Conservation (phyloP, 805 yeast genomes). For the Komagataella ulmi region DNA sequence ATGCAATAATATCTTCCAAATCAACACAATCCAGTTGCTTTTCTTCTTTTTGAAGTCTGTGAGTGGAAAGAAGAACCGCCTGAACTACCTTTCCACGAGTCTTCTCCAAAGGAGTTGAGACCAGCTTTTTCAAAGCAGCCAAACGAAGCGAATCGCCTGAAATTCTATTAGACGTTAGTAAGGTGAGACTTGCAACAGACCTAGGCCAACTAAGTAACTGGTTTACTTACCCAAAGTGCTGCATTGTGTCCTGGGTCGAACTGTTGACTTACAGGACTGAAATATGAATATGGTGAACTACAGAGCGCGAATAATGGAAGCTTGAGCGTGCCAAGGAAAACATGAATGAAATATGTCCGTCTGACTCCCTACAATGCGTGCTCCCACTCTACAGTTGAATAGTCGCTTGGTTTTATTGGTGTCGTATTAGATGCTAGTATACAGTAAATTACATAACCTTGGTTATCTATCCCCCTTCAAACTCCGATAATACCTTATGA, state of each 20-base stretch:
- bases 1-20: background rate
- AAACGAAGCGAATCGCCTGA: background rate
- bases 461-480: conserved; percentile 1
- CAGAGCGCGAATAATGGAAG: background rate
- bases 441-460: conserved; percentile 2
- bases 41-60: background rate
- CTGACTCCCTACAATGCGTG: too few species aligned
- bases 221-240: background rate
- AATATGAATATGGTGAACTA: background rate
- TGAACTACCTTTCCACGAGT: background rate
- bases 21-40: background rate
- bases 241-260: background rate
- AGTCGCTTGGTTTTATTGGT: background rate
- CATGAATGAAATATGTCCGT: too few species aligned
- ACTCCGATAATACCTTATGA: conserved; percentile 27
- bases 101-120: background rate
- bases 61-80: background rate
- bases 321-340: background rate
- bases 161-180: background rate
- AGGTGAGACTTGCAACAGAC: too few species aligned
- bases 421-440: background rate
- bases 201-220: background rate
- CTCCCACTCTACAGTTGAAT: too few species aligned
- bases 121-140: background rate
- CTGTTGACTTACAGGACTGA: background rate